These are phyloP conservation scores for Skeletonema potamos DNA, from an alignment of 108 stramenopile species.

Conservation along the genomic window DNA sequence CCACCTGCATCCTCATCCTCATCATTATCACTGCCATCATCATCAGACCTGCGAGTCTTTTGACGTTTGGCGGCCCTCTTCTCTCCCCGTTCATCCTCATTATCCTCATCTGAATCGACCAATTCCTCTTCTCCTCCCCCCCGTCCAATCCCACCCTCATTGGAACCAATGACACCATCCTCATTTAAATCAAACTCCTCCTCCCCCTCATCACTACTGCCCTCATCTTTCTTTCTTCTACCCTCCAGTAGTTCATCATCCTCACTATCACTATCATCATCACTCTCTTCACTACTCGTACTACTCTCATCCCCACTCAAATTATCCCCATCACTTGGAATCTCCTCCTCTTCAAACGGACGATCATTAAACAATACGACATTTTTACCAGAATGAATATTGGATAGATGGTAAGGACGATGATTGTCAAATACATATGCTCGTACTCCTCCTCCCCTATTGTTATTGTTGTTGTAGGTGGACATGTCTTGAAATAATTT, in stretches of 20 bases:
- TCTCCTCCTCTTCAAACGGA: slow-evolving; percentile 48
- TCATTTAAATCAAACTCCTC: slow-evolving; percentile 35
- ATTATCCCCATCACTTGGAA: slow-evolving; percentile 82
- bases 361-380: slow-evolving; percentile 77
- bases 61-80: slow-evolving; percentile 2
- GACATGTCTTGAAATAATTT: slow-evolving; percentile 35
- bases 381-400: slow-evolving; percentile 63
- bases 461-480: neutral
- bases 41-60: neutral
- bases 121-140: slow-evolving; percentile 9
- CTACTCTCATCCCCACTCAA: slow-evolving; percentile 66
- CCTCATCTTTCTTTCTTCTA: neutral
- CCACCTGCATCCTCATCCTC: slow-evolving; percentile 21
- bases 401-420: slow-evolving; percentile 78
- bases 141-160: slow-evolving; percentile 1
- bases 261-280: slow-evolving; percentile 32
- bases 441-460: slow-evolving; percentile 4
- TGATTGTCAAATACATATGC: slow-evolving; percentile 80
- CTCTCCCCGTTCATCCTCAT: slow-evolving; percentile 26
- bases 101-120: slow-evolving; percentile 45
- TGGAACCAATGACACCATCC: slow-evolving; percentile 31
- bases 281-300: slow-evolving; percentile 34
- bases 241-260: too few relatives aligned
- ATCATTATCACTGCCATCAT: slow-evolving; percentile 40
- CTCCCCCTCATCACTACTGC: slow-evolving; percentile 37